phyloP scores from a whole-genome alignment of 352 stramenopile genomes.

The Thalassiosira livingstoniorum region DNA sequence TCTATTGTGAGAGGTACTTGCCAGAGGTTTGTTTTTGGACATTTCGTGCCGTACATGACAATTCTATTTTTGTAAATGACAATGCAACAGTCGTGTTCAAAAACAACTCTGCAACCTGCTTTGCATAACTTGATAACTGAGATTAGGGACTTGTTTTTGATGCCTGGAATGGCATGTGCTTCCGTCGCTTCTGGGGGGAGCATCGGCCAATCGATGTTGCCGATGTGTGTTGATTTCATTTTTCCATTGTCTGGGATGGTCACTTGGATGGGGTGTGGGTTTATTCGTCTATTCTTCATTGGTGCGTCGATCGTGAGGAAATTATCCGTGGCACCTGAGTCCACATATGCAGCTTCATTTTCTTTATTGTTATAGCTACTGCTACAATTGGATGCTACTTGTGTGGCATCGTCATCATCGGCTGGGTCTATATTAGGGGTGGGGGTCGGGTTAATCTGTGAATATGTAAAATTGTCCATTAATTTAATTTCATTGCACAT shows the following conservation, averaged over 20 bases:
- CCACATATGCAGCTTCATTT: too few species aligned
- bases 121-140: constrained; percentile 28
- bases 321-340: constrained; percentile 30
- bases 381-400: too few species aligned
- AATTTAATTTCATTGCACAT: too few species aligned
- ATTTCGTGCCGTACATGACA: background rate
- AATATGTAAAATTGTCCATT: too few species aligned
- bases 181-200: constrained; percentile 11
- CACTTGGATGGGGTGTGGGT: constrained; percentile 14
- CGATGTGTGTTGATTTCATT: constrained; percentile 33
- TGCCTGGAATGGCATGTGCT: constrained; percentile 40
- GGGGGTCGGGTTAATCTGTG: too few species aligned
- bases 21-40: constrained; percentile 10
- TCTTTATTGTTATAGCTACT: too few species aligned
- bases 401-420: too few species aligned
- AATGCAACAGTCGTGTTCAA: constrained; percentile 10
- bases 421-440: too few species aligned
- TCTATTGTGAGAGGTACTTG: background rate
- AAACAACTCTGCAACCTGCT: constrained; percentile 41
- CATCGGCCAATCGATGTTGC: constrained; percentile 30
- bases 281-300: constrained; percentile 13
- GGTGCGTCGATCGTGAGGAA: constrained; percentile 30
- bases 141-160: constrained; percentile 32
- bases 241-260: constrained; percentile 14
- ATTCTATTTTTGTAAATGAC: constrained; percentile 17